A percentile compares a stretch with the other conserved stretches of the same genome.
Evolutionary conservation across 305 asterid species (phyloP).

Genomic region (Galium porrigens): DNA sequence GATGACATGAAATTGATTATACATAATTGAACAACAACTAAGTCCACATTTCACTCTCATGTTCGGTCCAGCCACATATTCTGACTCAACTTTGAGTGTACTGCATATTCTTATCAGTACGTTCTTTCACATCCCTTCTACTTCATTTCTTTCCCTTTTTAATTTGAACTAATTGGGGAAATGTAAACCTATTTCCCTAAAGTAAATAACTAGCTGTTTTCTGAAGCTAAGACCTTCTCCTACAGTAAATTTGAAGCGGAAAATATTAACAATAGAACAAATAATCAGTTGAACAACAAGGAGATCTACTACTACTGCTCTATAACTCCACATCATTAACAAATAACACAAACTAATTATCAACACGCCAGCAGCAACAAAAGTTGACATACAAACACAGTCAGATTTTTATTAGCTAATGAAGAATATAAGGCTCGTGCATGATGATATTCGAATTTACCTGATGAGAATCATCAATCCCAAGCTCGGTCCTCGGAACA

Average conservation of each 20-base stretch:
- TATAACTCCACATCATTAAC: background rate
- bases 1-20: background rate
- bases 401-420: background rate
- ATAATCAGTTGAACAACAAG: background rate
- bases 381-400: background rate
- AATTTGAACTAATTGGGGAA: background rate
- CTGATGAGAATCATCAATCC: conserved; percentile 23
- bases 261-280: background rate
- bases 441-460: conserved; percentile 14
- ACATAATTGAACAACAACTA: too few species aligned
- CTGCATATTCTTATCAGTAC: background rate
- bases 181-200: background rate
- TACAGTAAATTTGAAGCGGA: background rate
- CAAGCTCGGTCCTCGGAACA: conserved; percentile 15
- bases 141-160: background rate
- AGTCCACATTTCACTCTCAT: background rate
- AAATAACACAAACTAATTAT: background rate
- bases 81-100: background rate
- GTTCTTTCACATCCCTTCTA: background rate
- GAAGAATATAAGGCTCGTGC: background rate
- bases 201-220: background rate
- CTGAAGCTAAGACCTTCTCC: background rate
- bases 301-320: background rate
- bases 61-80: background rate
- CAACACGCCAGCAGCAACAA: background rate